Evolutionary conservation across 768 basidiomycete genomes (phyloP), one percentile per base, ranked within the genome.

Genomic region (Auricularia auricula-judae): DNA sequence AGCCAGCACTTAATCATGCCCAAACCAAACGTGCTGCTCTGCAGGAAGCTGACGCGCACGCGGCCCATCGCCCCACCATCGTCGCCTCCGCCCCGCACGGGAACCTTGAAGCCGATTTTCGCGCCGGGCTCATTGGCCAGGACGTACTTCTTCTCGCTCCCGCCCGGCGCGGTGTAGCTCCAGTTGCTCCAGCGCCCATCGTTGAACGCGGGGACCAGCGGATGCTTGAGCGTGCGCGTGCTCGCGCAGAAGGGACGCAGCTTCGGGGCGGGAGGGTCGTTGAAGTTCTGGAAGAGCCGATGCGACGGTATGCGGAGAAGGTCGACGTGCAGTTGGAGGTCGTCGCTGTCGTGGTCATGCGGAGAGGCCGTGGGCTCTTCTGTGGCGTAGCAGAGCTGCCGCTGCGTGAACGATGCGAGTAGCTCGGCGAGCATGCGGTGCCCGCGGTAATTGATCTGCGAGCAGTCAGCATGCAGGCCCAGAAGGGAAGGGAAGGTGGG

Each of bases 381-480:
- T 33, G 64, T 64, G 53, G 62, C 42, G 23, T 56, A 44, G 34
- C 66, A 66, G 10, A 64, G 56, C 42, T 64, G 64, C 21, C 66
- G 66, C 36, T 66, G 64, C 2, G 64, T 66, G 39, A 61, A 64
- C 43, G 66, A 56, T 10, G 36, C 56, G 4, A 66, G 33, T 14
- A 66, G 43, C 33, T 66, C 66, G n/a, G 58, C 64, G 58, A 66
- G 64, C 21, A 65, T 58, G 8, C n/a, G 61, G 60, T 66, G 66
- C 16, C 66, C 66, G n/a, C 53, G 53, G 53, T 54, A 12, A 18
- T 54, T 54, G 53, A 54, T 54, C 53, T 54, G 29, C 53, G 29
- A 7, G 53, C 33, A 18, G 5, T n/a, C 54, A 63, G 11, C 11
- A 34, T 8, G 10, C 18, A 56, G 61, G 23, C 12, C 11, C 21